Percentiles rank a stretch among this genome's conserved stretches.
phyloP scores from a whole-genome alignment of 768 basidiomycete species.

The Trametopsis cervina region DNA sequence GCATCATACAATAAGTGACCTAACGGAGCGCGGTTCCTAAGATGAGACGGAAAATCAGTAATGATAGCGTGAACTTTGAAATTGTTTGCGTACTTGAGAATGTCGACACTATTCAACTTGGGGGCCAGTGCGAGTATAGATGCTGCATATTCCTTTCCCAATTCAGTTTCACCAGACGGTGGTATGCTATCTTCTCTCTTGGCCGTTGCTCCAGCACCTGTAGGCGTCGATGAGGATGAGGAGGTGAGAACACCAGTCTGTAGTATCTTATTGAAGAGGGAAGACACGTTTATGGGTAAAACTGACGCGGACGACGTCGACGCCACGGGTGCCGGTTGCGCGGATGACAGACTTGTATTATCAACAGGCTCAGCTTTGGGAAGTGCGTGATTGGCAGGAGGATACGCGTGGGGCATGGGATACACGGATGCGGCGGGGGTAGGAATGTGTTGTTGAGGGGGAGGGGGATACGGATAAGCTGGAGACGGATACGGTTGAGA shows the following conservation, averaged over 20 bases:
- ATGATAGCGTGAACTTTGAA: background rate
- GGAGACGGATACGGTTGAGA: background rate
- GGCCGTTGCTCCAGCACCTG: constrained; percentile 38
- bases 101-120: constrained; percentile 59
- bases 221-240: constrained; percentile 44
- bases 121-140: constrained; percentile 54
- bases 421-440: background rate
- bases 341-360: constrained; percentile 24
- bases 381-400: background rate
- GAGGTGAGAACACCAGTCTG: constrained; percentile 66
- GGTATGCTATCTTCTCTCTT: constrained; percentile 29
- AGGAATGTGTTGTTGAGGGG: background rate
- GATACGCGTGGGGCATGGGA: background rate
- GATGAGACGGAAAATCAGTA: background rate
- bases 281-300: constrained; percentile 14
- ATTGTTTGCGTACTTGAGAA: constrained; percentile 49
- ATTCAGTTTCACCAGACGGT: constrained; percentile 37
- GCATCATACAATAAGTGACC: constrained; percentile 66
- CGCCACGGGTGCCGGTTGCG: constrained; percentile 19
- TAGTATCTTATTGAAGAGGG: constrained; percentile 55
- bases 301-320: constrained; percentile 20
- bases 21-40: constrained; percentile 54
- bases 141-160: constrained; percentile 51
- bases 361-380: constrained; percentile 26
- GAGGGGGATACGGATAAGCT: background rate